Evolutionary conservation across 805 yeast species (phyloP).

Genomic region (Wickerhamiella alocasiicola): DNA sequence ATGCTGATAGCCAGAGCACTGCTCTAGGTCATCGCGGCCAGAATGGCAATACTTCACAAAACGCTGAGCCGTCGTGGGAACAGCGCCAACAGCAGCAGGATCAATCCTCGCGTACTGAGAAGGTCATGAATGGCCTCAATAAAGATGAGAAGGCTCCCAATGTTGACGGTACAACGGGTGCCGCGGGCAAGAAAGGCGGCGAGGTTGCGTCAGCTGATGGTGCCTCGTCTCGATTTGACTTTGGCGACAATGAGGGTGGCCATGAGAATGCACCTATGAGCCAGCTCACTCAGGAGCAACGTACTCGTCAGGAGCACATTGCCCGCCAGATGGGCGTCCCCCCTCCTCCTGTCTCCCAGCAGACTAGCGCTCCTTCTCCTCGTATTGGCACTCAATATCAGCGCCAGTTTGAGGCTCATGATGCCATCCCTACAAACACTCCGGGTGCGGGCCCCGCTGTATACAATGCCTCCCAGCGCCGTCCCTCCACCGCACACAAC

Average conservation of each 20-base stretch:
- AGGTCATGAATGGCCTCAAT: conserved; percentile 10
- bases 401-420: conserved; percentile 8
- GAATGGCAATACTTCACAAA: not conserved
- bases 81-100: conserved; percentile 12
- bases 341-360: not conserved
- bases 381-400: conserved; percentile 10
- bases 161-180: conserved; percentile 4
- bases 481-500: not conserved
- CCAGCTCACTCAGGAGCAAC: conserved; percentile 6
- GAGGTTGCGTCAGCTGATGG: not conserved
- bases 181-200: not conserved
- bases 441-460: conserved; percentile 7
- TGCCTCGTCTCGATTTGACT: conserved; percentile 2
- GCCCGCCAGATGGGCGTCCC: conserved; percentile 11
- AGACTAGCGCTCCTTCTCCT: conserved; percentile 9
- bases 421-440: conserved; percentile 5
- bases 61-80: conserved; percentile 9
- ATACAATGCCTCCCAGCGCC: not conserved
- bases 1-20: not conserved
- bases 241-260: conserved; percentile 2
- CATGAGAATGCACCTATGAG: conserved; percentile 1
- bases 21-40: not conserved
- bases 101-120: conserved; percentile 10
- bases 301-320: conserved; percentile 10
- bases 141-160: conserved; percentile 7